These are phyloP conservation scores for Aethionema arabicum DNA, from an alignment of 345 rosid species.

Conservation along the genomic window DNA sequence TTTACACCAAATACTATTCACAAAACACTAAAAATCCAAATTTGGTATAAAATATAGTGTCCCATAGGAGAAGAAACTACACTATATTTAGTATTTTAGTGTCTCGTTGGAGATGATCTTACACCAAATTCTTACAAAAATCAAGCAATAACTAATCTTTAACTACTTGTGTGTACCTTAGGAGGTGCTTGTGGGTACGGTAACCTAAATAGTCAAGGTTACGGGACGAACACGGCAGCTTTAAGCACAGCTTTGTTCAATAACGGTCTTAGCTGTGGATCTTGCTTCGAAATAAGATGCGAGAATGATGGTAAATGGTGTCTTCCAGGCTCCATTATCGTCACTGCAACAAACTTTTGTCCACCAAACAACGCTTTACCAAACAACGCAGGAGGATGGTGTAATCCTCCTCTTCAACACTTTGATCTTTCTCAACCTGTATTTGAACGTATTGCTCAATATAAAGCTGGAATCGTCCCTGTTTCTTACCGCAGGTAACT, in stretches of 20 bases:
- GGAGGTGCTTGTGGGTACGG: constrained; percentile 80
- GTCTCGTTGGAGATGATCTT: too few relatives aligned
- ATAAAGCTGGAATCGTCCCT: constrained; percentile 60
- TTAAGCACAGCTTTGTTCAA: constrained; percentile 61
- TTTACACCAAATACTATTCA: too few relatives aligned
- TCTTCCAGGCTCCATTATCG: constrained; percentile 46
- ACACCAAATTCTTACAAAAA: too few relatives aligned
- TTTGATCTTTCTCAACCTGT: constrained; percentile 67
- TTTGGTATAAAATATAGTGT: too few relatives aligned
- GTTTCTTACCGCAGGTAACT: constrained; percentile 50
- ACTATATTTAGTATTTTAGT: too few relatives aligned
- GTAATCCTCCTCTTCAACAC: constrained; percentile 65
- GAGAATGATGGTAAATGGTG: constrained; percentile 58
- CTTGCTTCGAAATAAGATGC: constrained; percentile 66
- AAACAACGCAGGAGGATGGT: constrained; percentile 60
- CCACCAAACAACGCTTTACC: constrained; percentile 61
- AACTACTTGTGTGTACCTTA: constrained; percentile 22
- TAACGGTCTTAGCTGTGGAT: constrained; percentile 61
- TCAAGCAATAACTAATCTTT: background rate
- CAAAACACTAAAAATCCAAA: too few relatives aligned
- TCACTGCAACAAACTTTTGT: constrained; percentile 66
- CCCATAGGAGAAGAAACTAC: too few relatives aligned
- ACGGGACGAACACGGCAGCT: constrained; percentile 64
- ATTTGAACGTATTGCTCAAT: constrained; percentile 53
- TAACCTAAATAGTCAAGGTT: constrained; percentile 59